These are phyloP conservation scores for Tylopilus subfusipes DNA, from an alignment of 768 basidiomycete genomes.

Conservation along the genomic window DNA sequence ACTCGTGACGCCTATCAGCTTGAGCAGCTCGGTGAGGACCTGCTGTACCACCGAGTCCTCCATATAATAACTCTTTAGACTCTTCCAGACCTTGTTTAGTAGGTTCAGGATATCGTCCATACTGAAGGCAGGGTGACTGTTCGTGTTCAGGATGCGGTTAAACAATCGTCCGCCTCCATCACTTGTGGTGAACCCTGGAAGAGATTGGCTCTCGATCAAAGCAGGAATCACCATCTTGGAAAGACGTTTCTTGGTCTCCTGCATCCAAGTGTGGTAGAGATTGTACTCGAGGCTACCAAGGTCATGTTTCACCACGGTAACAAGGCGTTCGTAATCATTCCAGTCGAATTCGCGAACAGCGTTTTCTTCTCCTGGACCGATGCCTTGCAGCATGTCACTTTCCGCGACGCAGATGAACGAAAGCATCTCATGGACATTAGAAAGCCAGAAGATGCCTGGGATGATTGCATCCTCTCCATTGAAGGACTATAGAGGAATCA, in stretches of 20 bases:
- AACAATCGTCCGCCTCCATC: conserved; percentile 93
- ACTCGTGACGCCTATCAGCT: conserved; percentile 92
- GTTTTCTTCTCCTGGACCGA: conserved; percentile 93
- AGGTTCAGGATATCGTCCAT: conserved; percentile 99
- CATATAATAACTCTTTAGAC: conserved; percentile 97
- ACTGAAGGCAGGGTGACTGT: conserved; percentile 83
- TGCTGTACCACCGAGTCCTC: conserved; percentile 97
- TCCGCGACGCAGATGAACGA: conserved; percentile 99
- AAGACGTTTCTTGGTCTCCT: conserved; percentile 93
- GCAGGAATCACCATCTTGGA: conserved; percentile 99
- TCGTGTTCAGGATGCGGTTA: conserved; percentile 85
- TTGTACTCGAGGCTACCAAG: conserved; percentile 98
- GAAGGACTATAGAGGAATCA: conserved; percentile 58
- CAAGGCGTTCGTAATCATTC: conserved; percentile 94
- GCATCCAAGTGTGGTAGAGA: conserved; percentile 99
- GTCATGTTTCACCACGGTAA: conserved; percentile 98
- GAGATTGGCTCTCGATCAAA: conserved; percentile 92
- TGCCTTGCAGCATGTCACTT: conserved; percentile 96
- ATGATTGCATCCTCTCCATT: conserved; percentile 91
- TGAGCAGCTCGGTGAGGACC: conserved; percentile 90
- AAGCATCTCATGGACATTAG: conserved; percentile 98
- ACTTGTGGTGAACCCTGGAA: conserved; percentile 95
- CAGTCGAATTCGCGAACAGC: conserved; percentile 92
- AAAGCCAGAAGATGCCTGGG: conserved; percentile 99
- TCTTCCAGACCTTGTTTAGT: conserved; percentile 97